Conservation (phyloP, 2,329 filamentous ascomycete genomes). For the Aspergillus sp. region DNA sequence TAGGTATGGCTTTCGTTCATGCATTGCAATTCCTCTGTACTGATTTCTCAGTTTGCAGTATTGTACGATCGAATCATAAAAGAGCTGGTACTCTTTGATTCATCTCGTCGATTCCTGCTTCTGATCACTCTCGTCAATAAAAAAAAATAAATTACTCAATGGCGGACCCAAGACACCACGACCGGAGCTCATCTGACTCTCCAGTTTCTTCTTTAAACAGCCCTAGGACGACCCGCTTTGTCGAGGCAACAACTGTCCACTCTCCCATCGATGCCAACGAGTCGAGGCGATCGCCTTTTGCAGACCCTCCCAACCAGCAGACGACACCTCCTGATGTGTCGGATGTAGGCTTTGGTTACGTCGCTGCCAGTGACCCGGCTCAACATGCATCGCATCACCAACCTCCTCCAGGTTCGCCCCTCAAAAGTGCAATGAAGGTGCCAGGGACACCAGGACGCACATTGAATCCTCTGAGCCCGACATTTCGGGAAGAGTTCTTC, state of each 20-base stretch:
- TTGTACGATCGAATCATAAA: not conserved
- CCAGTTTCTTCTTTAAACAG: slow-evolving; percentile 38
- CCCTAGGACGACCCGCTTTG: slow-evolving; percentile 56
- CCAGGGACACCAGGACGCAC: slow-evolving; percentile 72
- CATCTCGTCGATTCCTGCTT: slow-evolving; percentile 2
- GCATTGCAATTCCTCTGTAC: not conserved
- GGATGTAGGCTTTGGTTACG: slow-evolving; percentile 90
- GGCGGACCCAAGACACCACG: slow-evolving; percentile 14
- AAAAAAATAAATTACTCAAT: not conserved
- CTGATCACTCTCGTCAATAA: not conserved
- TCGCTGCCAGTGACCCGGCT: slow-evolving; percentile 52
- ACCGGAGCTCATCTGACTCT: slow-evolving; percentile 26
- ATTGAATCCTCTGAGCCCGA: slow-evolving; percentile 80
- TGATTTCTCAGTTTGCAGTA: not conserved
- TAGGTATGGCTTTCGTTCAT: not conserved
- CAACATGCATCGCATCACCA: slow-evolving; percentile 47
- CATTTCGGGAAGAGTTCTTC: slow-evolving; percentile 78
- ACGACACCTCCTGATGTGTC: slow-evolving; percentile 54
- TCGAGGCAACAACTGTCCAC: slow-evolving; percentile 58
- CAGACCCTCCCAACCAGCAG: slow-evolving; percentile 45
- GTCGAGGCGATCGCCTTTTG: slow-evolving; percentile 43
- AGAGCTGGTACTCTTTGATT: slow-evolving; percentile 32
- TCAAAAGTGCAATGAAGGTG: slow-evolving; percentile 85
- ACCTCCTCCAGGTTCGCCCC: slow-evolving; percentile 66
- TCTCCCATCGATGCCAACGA: slow-evolving; percentile 51